Evolutionary conservation across 805 yeast species (phyloP).

Genomic region (Nakazawaea molendinolei): DNA sequence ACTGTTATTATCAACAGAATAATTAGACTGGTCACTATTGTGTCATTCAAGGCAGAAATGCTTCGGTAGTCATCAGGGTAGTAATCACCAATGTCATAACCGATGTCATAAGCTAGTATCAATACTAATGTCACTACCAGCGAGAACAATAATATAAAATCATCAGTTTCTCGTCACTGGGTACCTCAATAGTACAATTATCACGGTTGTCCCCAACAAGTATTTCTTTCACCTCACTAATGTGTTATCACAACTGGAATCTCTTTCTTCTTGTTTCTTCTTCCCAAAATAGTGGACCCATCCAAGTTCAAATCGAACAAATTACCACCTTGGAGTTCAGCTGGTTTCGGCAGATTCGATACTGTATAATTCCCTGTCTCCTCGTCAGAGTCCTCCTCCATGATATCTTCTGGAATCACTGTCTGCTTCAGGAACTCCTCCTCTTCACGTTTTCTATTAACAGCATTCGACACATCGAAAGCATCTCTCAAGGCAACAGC

Average conservation of each 20-base stretch:
- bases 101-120: too few species aligned
- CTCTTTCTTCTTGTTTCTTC: conserved; percentile 27
- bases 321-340: conserved; percentile 11
- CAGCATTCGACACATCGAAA: conserved; percentile 55
- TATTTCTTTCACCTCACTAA: too few species aligned
- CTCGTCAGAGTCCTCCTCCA: conserved; percentile 34
- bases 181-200: too few species aligned
- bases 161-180: too few species aligned
- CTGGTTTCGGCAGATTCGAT: neutral
- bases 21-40: too few species aligned
- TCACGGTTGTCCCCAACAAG: too few species aligned
- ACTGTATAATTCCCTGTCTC: conserved; percentile 17
- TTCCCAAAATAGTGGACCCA: conserved; percentile 47
- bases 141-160: too few species aligned
- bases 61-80: too few species aligned
- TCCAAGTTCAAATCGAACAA: conserved; percentile 40
- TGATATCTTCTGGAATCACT: conserved; percentile 13
- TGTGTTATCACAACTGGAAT: conserved; percentile 4
- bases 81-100: too few species aligned
- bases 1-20: too few species aligned
- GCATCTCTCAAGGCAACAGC: conserved; percentile 55
- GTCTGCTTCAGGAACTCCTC: conserved; percentile 20
- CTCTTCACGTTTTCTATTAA: conserved; percentile 53
- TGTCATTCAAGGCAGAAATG: too few species aligned
- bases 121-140: too few species aligned